Evolutionary conservation across 2,329 filamentous ascomycete genomes (phyloP).

Genomic region (Phyllosticta citribraziliensis): DNA sequence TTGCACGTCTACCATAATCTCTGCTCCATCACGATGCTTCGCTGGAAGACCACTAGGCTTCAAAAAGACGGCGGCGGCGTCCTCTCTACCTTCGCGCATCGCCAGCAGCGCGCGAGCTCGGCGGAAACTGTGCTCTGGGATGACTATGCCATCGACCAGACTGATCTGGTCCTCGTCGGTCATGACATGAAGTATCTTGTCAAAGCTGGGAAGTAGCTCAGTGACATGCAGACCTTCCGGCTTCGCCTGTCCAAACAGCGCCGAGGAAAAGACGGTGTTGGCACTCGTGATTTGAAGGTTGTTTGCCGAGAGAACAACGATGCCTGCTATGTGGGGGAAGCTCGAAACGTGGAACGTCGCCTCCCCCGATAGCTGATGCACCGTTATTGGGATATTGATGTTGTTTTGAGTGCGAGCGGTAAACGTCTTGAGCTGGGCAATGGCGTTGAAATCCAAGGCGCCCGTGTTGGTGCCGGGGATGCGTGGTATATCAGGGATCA

Average conservation of each 20-base stretch:
- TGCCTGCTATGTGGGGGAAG: slow-evolving; percentile 94
- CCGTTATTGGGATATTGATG: slow-evolving; percentile 73
- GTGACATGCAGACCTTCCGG: slow-evolving; percentile 73
- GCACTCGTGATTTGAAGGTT: slow-evolving; percentile 77
- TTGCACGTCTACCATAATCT: slow-evolving; percentile 90
- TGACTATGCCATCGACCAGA: slow-evolving; percentile 85
- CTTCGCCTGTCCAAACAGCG: slow-evolving; percentile 79
- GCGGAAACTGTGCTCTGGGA: slow-evolving; percentile 92
- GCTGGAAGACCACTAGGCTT: slow-evolving; percentile 77
- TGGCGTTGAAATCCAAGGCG: slow-evolving; percentile 67
- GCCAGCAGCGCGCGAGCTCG: slow-evolving; percentile 77
- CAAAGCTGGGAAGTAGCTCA: slow-evolving; percentile 76
- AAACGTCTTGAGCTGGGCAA: slow-evolving; percentile 65
- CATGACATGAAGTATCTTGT: slow-evolving; percentile 69
- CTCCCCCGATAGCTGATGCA: slow-evolving; percentile 61
- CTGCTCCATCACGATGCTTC: slow-evolving; percentile 79
- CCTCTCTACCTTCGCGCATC: slow-evolving; percentile 70
- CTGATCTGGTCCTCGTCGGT: slow-evolving; percentile 78
- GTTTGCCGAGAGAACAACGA: slow-evolving; percentile 78
- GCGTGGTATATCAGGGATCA: slow-evolving; percentile 75
- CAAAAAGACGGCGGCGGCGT: slow-evolving; percentile 67
- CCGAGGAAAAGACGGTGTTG: slow-evolving; percentile 88
- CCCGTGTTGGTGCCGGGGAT: slow-evolving; percentile 62
- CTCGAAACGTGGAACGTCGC: slow-evolving; percentile 77
- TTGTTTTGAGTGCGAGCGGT: slow-evolving; percentile 70